A percentile compares a stretch with the other conserved stretches of the same genome.
Conservation (phyloP, 495 filamentous ascomycete genomes). For the Penicillium atrosanguineum region DNA sequence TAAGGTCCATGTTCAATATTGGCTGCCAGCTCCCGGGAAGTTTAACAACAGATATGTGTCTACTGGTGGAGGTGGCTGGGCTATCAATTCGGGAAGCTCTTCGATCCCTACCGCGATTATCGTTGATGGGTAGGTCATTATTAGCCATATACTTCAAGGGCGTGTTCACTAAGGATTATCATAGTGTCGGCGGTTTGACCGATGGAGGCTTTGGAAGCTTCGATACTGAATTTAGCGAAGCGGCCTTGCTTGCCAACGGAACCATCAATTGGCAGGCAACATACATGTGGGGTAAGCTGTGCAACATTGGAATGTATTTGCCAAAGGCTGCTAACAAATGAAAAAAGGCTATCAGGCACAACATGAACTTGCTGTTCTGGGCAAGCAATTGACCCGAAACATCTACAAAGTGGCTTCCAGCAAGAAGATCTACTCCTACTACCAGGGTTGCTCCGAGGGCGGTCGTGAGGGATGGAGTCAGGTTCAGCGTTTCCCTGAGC, state of each 20-base stretch:
- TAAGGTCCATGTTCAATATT: conserved; percentile 35
- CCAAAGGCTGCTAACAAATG: no score
- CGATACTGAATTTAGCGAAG: conserved; percentile 27
- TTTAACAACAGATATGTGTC: conserved; percentile 45
- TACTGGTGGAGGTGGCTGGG: conserved; percentile 44
- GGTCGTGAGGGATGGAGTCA: conserved; percentile 51
- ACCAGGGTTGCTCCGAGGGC: conserved; percentile 52
- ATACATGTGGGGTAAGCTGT: conserved; percentile 48
- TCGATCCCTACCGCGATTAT: conserved; percentile 28
- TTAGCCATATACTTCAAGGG: no score
- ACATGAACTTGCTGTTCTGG: no score
- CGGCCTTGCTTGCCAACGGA: conserved; percentile 39
- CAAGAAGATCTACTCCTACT: conserved; percentile 44
- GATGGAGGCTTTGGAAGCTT: conserved; percentile 51
- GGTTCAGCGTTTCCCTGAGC: conserved; percentile 44
- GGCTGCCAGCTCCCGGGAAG: conserved; percentile 34
- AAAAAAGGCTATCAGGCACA: no score
- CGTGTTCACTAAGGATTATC: conserved; percentile 16
- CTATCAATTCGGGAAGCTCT: conserved; percentile 40
- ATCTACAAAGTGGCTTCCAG: conserved; percentile 24
- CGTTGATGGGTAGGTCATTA: no score
- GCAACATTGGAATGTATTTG: conserved; percentile 26
- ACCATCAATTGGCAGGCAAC: conserved; percentile 42
- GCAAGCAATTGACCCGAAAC: conserved; percentile 29
- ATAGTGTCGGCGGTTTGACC: conserved; percentile 42